Percentiles rank a stretch among this genome's conserved stretches.
phyloP scores from a whole-genome alignment of 169 alveolate species.

The Fabrea salina region DNA sequence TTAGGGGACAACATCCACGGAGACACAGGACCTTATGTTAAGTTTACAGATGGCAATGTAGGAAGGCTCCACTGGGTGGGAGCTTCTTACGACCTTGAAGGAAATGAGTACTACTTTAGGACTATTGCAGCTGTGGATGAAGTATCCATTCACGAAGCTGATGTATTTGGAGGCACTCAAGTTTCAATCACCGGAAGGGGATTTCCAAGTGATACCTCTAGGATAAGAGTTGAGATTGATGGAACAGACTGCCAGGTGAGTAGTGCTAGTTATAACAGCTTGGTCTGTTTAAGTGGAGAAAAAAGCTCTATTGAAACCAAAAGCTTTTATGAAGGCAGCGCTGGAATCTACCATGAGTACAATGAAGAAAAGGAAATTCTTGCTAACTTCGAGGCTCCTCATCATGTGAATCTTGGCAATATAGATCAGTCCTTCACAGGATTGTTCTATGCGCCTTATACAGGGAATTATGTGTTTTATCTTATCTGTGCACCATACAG shows the following conservation, averaged over 20 bases:
- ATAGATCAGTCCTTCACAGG: too few relatives aligned
- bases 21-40: not conserved
- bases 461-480: too few relatives aligned
- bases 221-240: not conserved
- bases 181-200: conserved; percentile 20
- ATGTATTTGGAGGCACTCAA: not conserved
- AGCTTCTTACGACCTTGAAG: not conserved
- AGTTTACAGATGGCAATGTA: not conserved
- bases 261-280: not conserved
- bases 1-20: conserved; percentile 24
- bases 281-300: not conserved
- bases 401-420: too few relatives aligned
- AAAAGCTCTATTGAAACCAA: not conserved
- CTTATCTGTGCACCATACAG: too few relatives aligned
- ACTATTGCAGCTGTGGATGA: conserved; percentile 6
- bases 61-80: not conserved
- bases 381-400: too few relatives aligned
- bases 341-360: too few relatives aligned
- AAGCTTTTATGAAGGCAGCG: not conserved
- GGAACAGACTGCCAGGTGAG: conserved; percentile 11
- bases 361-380: too few relatives aligned
- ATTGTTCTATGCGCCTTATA: too few relatives aligned
- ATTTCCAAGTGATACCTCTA: not conserved
- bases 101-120: conserved; percentile 15
- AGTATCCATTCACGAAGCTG: not conserved